Evolutionary conservation across 306 rosid genomes (phyloP).

Genomic region (Medicago lupulina): DNA sequence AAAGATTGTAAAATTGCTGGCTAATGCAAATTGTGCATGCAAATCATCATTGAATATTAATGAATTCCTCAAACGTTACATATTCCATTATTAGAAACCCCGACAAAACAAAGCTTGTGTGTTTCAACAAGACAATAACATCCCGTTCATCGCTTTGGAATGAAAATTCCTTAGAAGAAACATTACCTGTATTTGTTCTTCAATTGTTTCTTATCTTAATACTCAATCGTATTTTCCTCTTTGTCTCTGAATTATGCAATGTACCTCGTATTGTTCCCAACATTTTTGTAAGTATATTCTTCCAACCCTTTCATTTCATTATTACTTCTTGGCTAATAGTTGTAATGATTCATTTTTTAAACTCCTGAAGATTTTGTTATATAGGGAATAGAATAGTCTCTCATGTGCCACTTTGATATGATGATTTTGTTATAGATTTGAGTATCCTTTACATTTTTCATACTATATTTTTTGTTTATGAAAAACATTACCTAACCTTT

Average conservation of each 20-base stretch:
- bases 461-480: neutral
- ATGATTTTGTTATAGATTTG: neutral
- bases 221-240: slow-evolving; percentile 42
- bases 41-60: neutral
- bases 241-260: neutral
- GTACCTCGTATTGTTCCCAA: slow-evolving; percentile 47
- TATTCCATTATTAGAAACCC: neutral
- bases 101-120: neutral
- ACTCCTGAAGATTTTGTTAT: no score
- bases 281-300: slow-evolving; percentile 45
- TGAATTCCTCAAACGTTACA: neutral
- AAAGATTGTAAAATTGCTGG: neutral
- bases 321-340: neutral
- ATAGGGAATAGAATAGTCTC: neutral
- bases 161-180: slow-evolving; percentile 34
- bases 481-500: neutral
- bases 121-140: slow-evolving; percentile 30
- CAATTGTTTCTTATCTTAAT: slow-evolving; percentile 41
- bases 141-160: slow-evolving; percentile 29
- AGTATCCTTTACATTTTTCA: neutral
- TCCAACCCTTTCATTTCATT: neutral
- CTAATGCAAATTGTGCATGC: neutral
- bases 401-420: neutral
- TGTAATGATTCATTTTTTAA: neutral
- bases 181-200: slow-evolving; percentile 40